Conservation (phyloP, 345 rosid genomes). For the Hevea brasiliensis region DNA sequence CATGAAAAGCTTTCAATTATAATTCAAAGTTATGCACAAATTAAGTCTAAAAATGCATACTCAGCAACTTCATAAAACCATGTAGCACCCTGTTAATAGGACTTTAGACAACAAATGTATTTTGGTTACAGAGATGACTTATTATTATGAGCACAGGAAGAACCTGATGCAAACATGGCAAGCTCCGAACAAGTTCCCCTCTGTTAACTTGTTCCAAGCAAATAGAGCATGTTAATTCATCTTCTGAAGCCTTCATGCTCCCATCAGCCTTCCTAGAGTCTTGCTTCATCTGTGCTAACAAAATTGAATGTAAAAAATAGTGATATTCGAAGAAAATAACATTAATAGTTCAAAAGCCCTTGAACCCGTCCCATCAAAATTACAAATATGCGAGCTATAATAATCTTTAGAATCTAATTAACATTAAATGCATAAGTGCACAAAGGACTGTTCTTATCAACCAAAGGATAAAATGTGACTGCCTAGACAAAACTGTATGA, state of each 20-base stretch:
- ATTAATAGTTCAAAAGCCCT: not conserved
- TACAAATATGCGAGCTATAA: too few species aligned
- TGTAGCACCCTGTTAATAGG: not conserved
- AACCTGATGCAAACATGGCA: conserved; percentile 80
- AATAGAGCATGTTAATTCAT: conserved; percentile 65
- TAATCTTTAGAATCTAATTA: too few species aligned
- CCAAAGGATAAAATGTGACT: not conserved
- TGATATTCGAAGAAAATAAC: conserved; percentile 1
- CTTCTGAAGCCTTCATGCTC: conserved; percentile 41
- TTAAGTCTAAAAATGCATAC: not conserved
- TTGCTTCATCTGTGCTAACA: conserved; percentile 43
- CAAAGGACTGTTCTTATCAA: too few species aligned
- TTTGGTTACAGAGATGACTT: too few species aligned
- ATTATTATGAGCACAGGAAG: not conserved
- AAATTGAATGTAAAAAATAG: not conserved
- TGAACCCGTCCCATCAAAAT: not conserved
- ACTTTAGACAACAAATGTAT: not conserved
- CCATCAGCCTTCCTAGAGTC: conserved; percentile 41
- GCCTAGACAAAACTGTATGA: not conserved
- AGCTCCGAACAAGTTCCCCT: conserved; percentile 69
- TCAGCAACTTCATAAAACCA: not conserved
- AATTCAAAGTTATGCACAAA: too few species aligned
- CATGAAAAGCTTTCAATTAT: too few species aligned
- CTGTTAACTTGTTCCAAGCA: conserved; percentile 70
- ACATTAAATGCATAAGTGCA: too few species aligned